A percentile compares a stretch with the other conserved stretches of the same genome.
phyloP scores from a whole-genome alignment of 1,284 basidiomycete species.

The Rhodotorula glutinis region DNA sequence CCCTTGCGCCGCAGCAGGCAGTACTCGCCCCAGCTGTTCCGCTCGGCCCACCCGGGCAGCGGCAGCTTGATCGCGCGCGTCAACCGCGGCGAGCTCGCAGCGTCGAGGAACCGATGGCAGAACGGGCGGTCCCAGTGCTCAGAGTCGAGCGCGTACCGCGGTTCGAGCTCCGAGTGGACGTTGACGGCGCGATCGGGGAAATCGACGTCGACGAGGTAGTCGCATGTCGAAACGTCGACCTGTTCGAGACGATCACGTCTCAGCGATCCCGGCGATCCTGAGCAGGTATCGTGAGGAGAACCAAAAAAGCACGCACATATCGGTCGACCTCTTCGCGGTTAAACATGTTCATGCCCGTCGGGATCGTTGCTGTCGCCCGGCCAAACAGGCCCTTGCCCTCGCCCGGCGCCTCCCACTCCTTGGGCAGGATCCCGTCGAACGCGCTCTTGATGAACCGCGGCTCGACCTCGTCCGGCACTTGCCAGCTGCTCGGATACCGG shows the following conservation, averaged over 20 bases:
- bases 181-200: conserved; percentile 63
- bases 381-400: conserved; percentile 58
- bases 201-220: conserved; percentile 82
- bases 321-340: conserved; percentile 75
- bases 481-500: conserved; percentile 85
- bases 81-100: conserved; percentile 64
- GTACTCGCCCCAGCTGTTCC: conserved; percentile 54
- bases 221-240: conserved; percentile 69
- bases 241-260: conserved; percentile 46
- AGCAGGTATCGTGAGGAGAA: background rate
- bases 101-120: conserved; percentile 78
- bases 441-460: conserved; percentile 85
- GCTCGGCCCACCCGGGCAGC: conserved; percentile 59
- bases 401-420: conserved; percentile 61
- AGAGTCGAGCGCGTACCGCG: conserved; percentile 65
- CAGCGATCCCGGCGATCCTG: background rate
- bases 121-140: conserved; percentile 68
- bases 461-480: conserved; percentile 76
- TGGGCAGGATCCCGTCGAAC: conserved; percentile 83
- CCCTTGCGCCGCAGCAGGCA: conserved; percentile 50
- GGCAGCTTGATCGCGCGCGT: conserved; percentile 76
- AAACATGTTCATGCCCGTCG: conserved; percentile 75
- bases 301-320: conserved; percentile 62
- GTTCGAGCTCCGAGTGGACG: conserved; percentile 56
- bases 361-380: conserved; percentile 62